Evolutionary conservation across 169 alveolate genomes (phyloP).

Genomic region (Eimeria brunetti): DNA sequence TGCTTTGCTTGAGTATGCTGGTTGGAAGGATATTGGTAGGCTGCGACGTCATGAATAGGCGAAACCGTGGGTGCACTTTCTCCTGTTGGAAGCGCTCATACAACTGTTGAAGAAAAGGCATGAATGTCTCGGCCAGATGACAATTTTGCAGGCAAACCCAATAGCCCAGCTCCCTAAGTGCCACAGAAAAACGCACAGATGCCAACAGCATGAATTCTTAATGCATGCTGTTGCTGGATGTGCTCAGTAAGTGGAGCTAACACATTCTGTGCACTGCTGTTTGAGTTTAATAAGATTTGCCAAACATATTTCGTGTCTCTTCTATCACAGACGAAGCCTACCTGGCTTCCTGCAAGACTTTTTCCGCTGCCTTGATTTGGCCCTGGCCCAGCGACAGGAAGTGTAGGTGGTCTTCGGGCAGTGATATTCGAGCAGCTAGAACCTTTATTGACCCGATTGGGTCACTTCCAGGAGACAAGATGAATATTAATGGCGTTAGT

Average conservation of each 20-base stretch:
- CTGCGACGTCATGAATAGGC: slow-evolving; percentile 96
- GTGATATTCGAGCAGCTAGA: slow-evolving; percentile 87
- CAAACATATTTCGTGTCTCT: not conserved
- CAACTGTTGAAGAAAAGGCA: slow-evolving; percentile 95
- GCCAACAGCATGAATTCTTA: not conserved
- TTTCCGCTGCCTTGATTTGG: slow-evolving; percentile 94
- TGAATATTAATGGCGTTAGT: slow-evolving; percentile 94
- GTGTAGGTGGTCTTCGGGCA: slow-evolving; percentile 82
- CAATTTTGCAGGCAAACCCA: slow-evolving; percentile 94
- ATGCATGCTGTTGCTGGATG: not conserved
- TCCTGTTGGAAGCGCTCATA: slow-evolving; percentile 92
- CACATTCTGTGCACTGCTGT: not conserved
- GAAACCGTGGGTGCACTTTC: slow-evolving; percentile 91
- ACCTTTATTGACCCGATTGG: slow-evolving; percentile 92
- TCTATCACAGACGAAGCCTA: slow-evolving; percentile 40
- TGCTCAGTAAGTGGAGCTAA: not conserved
- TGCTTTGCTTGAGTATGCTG: slow-evolving; percentile 94
- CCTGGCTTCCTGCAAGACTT: slow-evolving; percentile 90
- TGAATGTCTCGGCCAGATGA: slow-evolving; percentile 96
- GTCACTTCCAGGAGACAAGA: slow-evolving; percentile 97
- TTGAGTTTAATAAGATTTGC: not conserved
- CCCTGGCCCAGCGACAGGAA: slow-evolving; percentile 96
- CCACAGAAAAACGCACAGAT: not conserved
- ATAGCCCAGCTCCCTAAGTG: slow-evolving; percentile 79
- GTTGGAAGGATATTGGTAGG: slow-evolving; percentile 96